These are phyloP conservation scores for Protea cynaroides DNA, from an alignment of 164 flowering plant species.

Conservation along the genomic window DNA sequence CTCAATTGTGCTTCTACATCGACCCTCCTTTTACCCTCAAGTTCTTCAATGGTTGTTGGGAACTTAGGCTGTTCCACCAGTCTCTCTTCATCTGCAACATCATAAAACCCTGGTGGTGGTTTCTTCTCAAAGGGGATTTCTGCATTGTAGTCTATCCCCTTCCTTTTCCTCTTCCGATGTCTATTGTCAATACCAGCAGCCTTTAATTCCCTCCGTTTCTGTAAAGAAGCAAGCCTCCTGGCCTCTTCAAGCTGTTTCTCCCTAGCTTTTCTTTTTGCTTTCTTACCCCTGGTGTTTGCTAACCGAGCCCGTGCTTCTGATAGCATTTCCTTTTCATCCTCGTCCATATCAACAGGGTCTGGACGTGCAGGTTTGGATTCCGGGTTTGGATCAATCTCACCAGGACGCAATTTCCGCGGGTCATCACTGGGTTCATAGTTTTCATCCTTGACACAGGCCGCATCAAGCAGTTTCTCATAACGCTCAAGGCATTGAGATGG, in stretches of 20 bases:
- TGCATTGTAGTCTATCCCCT: constrained; percentile 92
- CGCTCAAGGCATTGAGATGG: constrained; percentile 98
- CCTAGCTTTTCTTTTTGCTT: constrained; percentile 95
- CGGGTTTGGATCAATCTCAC: constrained; percentile 97
- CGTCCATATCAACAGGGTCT: constrained; percentile 99
- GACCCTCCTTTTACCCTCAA: constrained; percentile 89
- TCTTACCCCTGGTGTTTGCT: constrained; percentile 93
- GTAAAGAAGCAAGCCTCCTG: constrained; percentile 92
- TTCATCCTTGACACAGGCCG: constrained; percentile 93
- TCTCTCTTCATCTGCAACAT: constrained; percentile 74
- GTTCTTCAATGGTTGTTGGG: constrained; percentile 94
- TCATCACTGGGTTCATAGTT: constrained; percentile 93
- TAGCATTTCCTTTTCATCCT: constrained; percentile 99
- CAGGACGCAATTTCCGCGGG: constrained; percentile 90
- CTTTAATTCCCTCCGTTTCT: constrained; percentile 89
- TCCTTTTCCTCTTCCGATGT: constrained; percentile 77
- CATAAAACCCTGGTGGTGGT: constrained; percentile 94
- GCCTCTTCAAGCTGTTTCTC: constrained; percentile 99
- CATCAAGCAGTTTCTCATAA: constrained; percentile 94
- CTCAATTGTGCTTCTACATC: constrained; percentile 85
- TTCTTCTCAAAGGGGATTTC: constrained; percentile 96
- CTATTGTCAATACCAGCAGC: constrained; percentile 90
- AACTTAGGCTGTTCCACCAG: constrained; percentile 70
- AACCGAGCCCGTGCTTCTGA: constrained; percentile 94
- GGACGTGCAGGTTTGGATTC: constrained; percentile 99